Conservation (phyloP, 139 green algal species). For the Mychonastes homosphaera region DNA sequence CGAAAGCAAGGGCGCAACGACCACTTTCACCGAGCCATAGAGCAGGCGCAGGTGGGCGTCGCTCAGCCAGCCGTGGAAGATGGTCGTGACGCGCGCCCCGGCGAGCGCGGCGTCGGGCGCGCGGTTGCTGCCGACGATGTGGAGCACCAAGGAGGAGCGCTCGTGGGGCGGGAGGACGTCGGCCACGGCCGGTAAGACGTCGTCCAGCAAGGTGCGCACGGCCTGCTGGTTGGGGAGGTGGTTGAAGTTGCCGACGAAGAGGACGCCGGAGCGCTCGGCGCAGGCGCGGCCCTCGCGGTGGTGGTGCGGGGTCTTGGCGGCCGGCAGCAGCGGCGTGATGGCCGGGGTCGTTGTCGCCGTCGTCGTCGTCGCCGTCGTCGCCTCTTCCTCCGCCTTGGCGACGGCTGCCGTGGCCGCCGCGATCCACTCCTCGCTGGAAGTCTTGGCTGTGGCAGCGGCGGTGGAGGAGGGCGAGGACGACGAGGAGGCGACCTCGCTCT, state of each 20-base stretch:
- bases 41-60: constrained; percentile 8
- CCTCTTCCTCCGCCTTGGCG: too few relatives aligned
- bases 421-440: too few relatives aligned
- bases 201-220: background rate
- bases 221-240: constrained; percentile 14
- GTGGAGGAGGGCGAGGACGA: too few relatives aligned
- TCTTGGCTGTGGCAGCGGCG: too few relatives aligned
- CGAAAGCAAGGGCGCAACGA: constrained; percentile 15
- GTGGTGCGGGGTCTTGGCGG: background rate
- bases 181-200: constrained; percentile 3
- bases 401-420: too few relatives aligned
- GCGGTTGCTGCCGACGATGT: constrained; percentile 16
- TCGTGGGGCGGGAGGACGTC: background rate
- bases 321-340: background rate
- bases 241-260: constrained; percentile 20
- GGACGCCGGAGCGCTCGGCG: background rate
- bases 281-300: background rate
- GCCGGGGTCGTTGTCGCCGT: too few relatives aligned
- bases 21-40: constrained; percentile 1
- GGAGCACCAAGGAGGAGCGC: background rate
- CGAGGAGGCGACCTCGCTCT: too few relatives aligned
- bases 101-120: background rate
- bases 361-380: too few relatives aligned
- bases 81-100: background rate
- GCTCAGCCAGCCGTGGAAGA: constrained; percentile 1